Evolutionary conservation across 306 rosid species (phyloP), one percentile per base, ranked within the genome.

Genomic region (Quercus suber): DNA sequence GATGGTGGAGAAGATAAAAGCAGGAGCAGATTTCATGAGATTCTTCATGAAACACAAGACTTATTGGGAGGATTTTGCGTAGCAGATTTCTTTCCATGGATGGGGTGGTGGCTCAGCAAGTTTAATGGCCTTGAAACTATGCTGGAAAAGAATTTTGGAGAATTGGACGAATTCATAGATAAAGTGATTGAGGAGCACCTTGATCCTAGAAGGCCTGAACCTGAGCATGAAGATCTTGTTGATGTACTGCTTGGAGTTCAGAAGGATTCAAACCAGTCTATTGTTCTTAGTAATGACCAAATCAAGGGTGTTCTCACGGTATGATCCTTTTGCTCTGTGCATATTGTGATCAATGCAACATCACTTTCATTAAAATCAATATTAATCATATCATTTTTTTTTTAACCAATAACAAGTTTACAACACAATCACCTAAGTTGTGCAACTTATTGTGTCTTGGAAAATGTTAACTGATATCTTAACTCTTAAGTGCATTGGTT

Each of bases 111-210:
- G 83, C 19, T 83, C 17, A 79, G 75, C 71, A 76, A 70, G 74
- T 59, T 79, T 23, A 75, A 79, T 60, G 86, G 86, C n/a, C 74
- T 82, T 25, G 82, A 82, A 9, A 25, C n/a, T 2, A 84, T 82
- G 71, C 2, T 86, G 4, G 77, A 82, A 57, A 84, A 78, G 76
- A 82, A 72, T 57, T 84, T 80, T 35, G 55, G 25, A 67, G 73
- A 74, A 14, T 61, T 82, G 83, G 89, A 84, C 21, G 43, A 25
- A 9, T 82, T 88, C 11, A 23, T 84, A 81, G 81, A 88, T 13
- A 45, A 73, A 31, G 85, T 86, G 23, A 86, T 87, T 23, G 78
- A 87, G 65, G 88, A 86, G 41, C 91, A 84, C 55, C 56, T 68
- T 61, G 68, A 85, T 1, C 70, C 51, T 3, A 27, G 49, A 15